phyloP scores from a whole-genome alignment of 2,329 filamentous ascomycete genomes.

The Xylariaceae sp. region DNA sequence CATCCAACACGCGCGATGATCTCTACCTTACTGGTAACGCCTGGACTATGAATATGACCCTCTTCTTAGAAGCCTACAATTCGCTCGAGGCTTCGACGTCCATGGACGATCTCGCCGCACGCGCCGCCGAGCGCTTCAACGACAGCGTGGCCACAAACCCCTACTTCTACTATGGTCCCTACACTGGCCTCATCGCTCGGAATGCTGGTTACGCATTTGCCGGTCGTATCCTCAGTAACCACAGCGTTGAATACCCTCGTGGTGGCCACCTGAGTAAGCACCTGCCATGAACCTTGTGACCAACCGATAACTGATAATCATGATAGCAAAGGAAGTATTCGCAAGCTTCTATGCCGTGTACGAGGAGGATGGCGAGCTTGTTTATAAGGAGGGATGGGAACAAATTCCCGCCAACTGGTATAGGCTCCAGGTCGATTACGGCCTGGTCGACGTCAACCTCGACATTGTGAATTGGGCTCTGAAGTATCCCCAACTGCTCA shows the following conservation, averaged over 20 bases:
- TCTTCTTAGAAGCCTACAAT: conserved; percentile 47
- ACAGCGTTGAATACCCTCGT: conserved; percentile 38
- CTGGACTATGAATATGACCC: conserved; percentile 47
- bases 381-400: conserved; percentile 46
- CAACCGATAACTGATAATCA: neutral
- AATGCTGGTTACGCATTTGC: conserved; percentile 50
- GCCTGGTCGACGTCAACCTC: conserved; percentile 37
- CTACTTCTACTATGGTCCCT: conserved; percentile 51
- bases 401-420: conserved; percentile 52
- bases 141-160: conserved; percentile 48
- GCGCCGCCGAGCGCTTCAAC: conserved; percentile 41
- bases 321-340: conserved; percentile 36
- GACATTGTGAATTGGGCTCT: conserved; percentile 37
- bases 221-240: conserved; percentile 41
- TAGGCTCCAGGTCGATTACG: conserved; percentile 41
- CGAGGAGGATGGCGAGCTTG: conserved; percentile 35
- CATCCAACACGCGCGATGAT: conserved; percentile 48
- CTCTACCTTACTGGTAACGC: conserved; percentile 49
- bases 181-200: conserved; percentile 45
- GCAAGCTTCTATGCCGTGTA: conserved; percentile 46
- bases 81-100: conserved; percentile 33
- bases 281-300: neutral
- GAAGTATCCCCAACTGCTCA: conserved; percentile 40
- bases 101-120: conserved; percentile 40
- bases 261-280: conserved; percentile 31